These are phyloP conservation scores for Erysimum pusillum DNA, from an alignment of 441 rosid genomes.

Conservation along the genomic window DNA sequence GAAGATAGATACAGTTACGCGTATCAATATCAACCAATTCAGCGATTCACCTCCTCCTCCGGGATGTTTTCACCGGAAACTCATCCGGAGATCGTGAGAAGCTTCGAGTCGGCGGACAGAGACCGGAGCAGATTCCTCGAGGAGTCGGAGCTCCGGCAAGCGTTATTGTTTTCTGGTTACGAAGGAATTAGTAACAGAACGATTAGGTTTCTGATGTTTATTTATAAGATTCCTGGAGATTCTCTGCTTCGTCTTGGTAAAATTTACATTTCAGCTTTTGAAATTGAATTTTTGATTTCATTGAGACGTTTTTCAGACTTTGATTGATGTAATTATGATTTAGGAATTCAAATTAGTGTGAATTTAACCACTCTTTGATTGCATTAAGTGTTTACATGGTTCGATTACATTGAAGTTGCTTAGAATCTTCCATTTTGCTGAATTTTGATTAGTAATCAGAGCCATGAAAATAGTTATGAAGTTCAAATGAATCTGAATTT, in stretches of 20 bases:
- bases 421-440: not conserved
- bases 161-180: slow-evolving; percentile 60
- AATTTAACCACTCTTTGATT: not conserved
- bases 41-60: slow-evolving; percentile 22
- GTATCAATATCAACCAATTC: slow-evolving; percentile 38
- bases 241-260: slow-evolving; percentile 55
- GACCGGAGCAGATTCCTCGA: slow-evolving; percentile 75
- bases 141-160: slow-evolving; percentile 69
- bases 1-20: slow-evolving; percentile 25
- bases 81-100: slow-evolving; percentile 57
- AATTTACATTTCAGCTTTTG: slow-evolving; percentile 4
- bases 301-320: not conserved
- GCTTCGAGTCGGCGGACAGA: slow-evolving; percentile 70
- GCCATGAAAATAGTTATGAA: not conserved
- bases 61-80: slow-evolving; percentile 64
- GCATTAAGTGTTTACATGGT: not conserved
- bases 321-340: not conserved
- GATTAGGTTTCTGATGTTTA: slow-evolving; percentile 67
- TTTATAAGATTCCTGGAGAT: slow-evolving; percentile 67
- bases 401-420: not conserved
- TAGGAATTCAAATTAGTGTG: not conserved
- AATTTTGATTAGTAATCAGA: not conserved
- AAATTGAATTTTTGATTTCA: not conserved
- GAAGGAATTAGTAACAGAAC: slow-evolving; percentile 63
- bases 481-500: not conserved